Conservation (phyloP, 441 rosid genomes). For the Aquilaria agallochum region DNA sequence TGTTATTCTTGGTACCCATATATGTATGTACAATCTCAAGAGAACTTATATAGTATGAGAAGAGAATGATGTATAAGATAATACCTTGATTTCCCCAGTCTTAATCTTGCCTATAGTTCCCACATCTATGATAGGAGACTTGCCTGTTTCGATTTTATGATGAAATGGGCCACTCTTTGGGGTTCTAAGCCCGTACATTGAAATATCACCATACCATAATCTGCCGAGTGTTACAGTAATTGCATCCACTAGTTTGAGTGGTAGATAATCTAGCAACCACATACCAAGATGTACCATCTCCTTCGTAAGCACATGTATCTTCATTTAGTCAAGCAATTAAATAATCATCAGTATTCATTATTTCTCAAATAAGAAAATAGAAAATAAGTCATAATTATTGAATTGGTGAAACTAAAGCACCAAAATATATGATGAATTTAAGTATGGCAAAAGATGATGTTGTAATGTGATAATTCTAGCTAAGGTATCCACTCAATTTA, state of each 20-base stretch:
- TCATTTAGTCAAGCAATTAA: background rate
- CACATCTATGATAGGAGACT: slow-evolving; percentile 50
- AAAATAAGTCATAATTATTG: too few species aligned
- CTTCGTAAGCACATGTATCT: slow-evolving; percentile 51
- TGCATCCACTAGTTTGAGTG: slow-evolving; percentile 32
- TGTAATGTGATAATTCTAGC: too few species aligned
- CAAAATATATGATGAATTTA: too few species aligned
- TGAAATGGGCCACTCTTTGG: slow-evolving; percentile 44
- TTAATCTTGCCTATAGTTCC: slow-evolving; percentile 32
- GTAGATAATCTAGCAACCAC: slow-evolving; percentile 28
- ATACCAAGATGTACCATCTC: slow-evolving; percentile 32
- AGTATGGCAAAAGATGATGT: too few species aligned
- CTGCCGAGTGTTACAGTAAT: slow-evolving; percentile 14
- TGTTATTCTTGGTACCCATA: background rate
- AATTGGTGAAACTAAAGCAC: too few species aligned
- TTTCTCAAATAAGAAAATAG: too few species aligned
- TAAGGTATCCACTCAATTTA: background rate
- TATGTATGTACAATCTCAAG: background rate
- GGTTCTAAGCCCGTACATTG: slow-evolving; percentile 37
- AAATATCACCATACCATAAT: slow-evolving; percentile 22
- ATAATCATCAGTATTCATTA: too few species aligned
- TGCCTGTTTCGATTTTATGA: slow-evolving; percentile 26
- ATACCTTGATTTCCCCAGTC: slow-evolving; percentile 18
- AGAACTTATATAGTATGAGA: background rate
- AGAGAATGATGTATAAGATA: too few species aligned